These are phyloP conservation scores for Euryodendron excelsum DNA, from an alignment of 148 eudicot genomes.

Conservation along the genomic window DNA sequence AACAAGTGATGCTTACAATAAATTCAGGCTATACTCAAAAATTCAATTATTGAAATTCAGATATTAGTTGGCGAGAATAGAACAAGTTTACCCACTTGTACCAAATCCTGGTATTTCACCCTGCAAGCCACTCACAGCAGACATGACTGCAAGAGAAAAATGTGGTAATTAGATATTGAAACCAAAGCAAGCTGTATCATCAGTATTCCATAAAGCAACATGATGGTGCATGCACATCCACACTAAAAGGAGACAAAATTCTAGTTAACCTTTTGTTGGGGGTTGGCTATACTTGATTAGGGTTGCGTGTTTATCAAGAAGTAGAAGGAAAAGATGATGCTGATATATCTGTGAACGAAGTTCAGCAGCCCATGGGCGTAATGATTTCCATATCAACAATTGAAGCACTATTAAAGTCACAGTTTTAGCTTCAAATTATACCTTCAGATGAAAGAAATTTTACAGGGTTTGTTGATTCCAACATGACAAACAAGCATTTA, in stretches of 20 bases:
- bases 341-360: not conserved
- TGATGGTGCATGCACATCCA: not conserved
- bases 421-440: not conserved
- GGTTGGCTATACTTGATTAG: not conserved
- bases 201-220: not conserved
- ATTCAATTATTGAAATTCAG: not conserved
- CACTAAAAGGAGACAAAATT: not conserved
- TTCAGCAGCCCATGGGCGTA: not conserved
- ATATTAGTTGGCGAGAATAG: slow-evolving; percentile 2
- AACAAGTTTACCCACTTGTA: slow-evolving; percentile 55
- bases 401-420: not conserved
- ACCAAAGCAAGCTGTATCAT: not conserved
- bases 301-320: not conserved
- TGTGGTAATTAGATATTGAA: slow-evolving; percentile 6
- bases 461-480: not conserved
- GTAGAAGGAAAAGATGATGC: not conserved
- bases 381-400: not conserved
- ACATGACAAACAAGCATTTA: not conserved
- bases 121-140: slow-evolving; percentile 96
- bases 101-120: slow-evolving; percentile 83
- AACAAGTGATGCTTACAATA: not conserved
- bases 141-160: slow-evolving; percentile 70
- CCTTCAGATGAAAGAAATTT: not conserved
- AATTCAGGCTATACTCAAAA: not conserved
- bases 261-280: not conserved